These are phyloP conservation scores for Mrakia hoshinonis DNA, from an alignment of 768 basidiomycete species.

Conservation along the genomic window DNA sequence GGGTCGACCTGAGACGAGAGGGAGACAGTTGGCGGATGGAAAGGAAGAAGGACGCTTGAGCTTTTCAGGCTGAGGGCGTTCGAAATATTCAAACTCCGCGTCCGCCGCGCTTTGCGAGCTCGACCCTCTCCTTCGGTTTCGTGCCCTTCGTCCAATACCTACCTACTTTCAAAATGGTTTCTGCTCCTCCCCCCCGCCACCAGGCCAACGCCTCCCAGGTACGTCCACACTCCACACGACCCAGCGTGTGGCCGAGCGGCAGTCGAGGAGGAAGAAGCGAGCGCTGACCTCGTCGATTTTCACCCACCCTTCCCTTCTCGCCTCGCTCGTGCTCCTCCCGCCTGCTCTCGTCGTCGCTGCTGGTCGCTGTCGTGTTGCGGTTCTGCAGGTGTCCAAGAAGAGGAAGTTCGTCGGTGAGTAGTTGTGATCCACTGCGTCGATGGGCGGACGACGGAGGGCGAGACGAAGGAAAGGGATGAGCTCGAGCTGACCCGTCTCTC, in stretches of 20 bases:
- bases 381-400: slow-evolving; percentile 75
- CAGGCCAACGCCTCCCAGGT: slow-evolving; percentile 18
- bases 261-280: not conserved
- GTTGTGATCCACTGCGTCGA: not conserved
- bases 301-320: not conserved
- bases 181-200: slow-evolving; percentile 11
- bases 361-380: too few species aligned
- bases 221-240: not conserved
- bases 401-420: slow-evolving; percentile 51
- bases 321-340: not conserved
- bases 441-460: not conserved
- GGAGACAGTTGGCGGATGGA: not conserved
- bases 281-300: not conserved
- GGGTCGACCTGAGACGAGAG: too few species aligned
- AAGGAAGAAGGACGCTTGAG: not conserved
- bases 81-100: not conserved
- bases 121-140: too few species aligned
- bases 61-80: not conserved
- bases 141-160: too few species aligned
- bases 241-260: too few species aligned
- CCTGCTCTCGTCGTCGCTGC: slow-evolving; percentile 20
- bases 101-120: too few species aligned
- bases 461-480: not conserved
- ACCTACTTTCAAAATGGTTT: slow-evolving; percentile 10
- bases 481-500: not conserved